Conservation (phyloP, 2,329 filamentous ascomycete genomes). For the Mariannaea elegans region DNA sequence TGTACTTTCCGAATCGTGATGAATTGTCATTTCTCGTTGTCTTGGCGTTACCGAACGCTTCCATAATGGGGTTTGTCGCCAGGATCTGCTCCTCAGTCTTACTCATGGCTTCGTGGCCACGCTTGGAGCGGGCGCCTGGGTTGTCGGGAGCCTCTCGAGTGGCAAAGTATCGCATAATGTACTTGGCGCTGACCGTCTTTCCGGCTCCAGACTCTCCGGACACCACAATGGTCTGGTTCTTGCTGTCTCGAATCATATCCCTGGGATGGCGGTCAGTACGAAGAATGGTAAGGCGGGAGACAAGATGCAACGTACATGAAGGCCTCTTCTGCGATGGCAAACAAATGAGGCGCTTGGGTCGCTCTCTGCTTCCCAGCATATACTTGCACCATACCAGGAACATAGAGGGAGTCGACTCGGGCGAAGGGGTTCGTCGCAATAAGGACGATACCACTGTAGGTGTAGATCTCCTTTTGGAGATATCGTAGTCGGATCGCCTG, state of each 20-base stretch:
- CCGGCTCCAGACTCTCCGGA: constrained; percentile 98
- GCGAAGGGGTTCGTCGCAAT: constrained; percentile 99
- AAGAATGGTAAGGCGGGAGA: not conserved
- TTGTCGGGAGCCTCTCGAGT: constrained; percentile 94
- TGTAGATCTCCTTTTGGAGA: constrained; percentile 99
- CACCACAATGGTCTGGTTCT: constrained; percentile 99
- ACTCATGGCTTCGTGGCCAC: constrained; percentile 84
- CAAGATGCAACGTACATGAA: constrained; percentile 73
- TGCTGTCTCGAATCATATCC: constrained; percentile 95
- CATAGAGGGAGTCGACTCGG: constrained; percentile 95
- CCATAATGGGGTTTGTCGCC: constrained; percentile 99
- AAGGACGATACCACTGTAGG: constrained; percentile 97
- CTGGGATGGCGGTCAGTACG: constrained; percentile 59
- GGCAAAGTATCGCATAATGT: constrained; percentile 99
- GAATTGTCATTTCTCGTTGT: constrained; percentile 99
- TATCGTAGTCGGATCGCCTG: constrained; percentile 98
- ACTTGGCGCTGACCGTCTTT: constrained; percentile 99
- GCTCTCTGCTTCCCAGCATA: constrained; percentile 97
- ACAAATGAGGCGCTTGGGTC: constrained; percentile 96
- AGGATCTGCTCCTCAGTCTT: constrained; percentile 98
- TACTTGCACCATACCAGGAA: constrained; percentile 99
- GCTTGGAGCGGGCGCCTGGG: constrained; percentile 78
- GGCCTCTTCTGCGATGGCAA: constrained; percentile 98
- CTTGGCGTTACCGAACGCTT: constrained; percentile 99
- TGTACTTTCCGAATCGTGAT: constrained; percentile 98